Conservation (phyloP, 768 basidiomycete genomes). For the Boletus patriciae region DNA sequence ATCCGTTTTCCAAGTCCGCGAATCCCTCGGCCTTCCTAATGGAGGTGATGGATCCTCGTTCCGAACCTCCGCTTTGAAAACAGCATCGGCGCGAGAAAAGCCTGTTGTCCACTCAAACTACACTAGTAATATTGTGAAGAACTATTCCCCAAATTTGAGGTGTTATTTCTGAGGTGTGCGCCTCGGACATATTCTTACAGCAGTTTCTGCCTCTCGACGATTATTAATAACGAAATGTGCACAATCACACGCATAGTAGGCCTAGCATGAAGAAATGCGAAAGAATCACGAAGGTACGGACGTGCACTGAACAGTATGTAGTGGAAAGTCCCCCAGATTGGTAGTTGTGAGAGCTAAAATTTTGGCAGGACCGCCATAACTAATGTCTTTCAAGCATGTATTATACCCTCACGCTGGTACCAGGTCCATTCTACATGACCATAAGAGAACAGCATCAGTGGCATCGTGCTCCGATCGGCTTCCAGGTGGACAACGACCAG, state of each 20-base stretch:
- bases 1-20: conserved; percentile 16
- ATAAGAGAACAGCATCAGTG: too few species aligned
- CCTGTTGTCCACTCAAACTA: background rate
- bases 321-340: background rate
- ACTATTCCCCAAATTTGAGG: background rate
- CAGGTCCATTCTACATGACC: too few species aligned
- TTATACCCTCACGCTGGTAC: background rate
- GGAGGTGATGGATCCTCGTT: background rate
- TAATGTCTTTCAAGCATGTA: background rate
- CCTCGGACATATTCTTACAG: background rate
- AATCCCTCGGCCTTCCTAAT: conserved; percentile 8
- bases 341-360: background rate
- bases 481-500: background rate
- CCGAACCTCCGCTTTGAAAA: background rate
- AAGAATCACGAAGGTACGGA: background rate
- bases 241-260: background rate
- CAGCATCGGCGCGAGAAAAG: background rate
- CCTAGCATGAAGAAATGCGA: background rate
- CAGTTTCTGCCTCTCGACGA: background rate
- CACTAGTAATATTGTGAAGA: background rate
- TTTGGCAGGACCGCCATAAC: background rate
- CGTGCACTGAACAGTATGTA: background rate
- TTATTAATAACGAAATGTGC: too few species aligned
- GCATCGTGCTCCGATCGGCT: background rate
- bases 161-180: too few species aligned